phyloP scores from a whole-genome alignment of 768 basidiomycete species.

The Leucogyrophana mollusca region DNA sequence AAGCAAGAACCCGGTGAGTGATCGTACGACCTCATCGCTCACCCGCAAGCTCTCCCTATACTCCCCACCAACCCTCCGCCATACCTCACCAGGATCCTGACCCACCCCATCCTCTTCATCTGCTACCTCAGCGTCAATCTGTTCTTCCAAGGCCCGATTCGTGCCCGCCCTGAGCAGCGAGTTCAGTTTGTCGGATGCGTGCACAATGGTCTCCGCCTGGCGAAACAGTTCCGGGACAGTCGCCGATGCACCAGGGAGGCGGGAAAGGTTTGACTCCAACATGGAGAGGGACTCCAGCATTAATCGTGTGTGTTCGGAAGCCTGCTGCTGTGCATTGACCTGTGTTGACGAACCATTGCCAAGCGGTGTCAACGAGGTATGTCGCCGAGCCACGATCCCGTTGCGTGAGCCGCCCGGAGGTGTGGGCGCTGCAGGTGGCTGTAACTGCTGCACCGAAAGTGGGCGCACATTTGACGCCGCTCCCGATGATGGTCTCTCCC shows the following conservation, averaged over 20 bases:
- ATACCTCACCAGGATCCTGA: constrained; percentile 51
- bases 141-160: constrained; percentile 61
- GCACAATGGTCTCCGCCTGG: constrained; percentile 62
- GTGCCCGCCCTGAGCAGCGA: constrained; percentile 55
- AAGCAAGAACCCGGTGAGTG: constrained; percentile 73
- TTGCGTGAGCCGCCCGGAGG: constrained; percentile 11
- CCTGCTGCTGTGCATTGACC: constrained; percentile 17
- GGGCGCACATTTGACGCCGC: constrained; percentile 12
- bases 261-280: constrained; percentile 66
- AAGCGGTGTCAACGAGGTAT: constrained; percentile 17
- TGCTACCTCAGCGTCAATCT: constrained; percentile 75
- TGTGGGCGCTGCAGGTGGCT: constrained; percentile 12
- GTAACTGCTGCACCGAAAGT: constrained; percentile 11
- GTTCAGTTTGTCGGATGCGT: constrained; percentile 67
- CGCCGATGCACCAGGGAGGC: constrained; percentile 46
- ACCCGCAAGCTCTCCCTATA: constrained; percentile 68
- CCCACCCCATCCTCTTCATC: constrained; percentile 32
- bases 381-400: constrained; percentile 9
- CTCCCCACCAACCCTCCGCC: constrained; percentile 69
- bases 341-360: constrained; percentile 11
- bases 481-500: constrained; percentile 19
- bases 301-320: constrained; percentile 62
- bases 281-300: constrained; percentile 67
- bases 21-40: constrained; percentile 78
- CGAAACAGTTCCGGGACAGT: constrained; percentile 54